Conservation (phyloP, 139 green algal species). For the Closterium sp. region DNA sequence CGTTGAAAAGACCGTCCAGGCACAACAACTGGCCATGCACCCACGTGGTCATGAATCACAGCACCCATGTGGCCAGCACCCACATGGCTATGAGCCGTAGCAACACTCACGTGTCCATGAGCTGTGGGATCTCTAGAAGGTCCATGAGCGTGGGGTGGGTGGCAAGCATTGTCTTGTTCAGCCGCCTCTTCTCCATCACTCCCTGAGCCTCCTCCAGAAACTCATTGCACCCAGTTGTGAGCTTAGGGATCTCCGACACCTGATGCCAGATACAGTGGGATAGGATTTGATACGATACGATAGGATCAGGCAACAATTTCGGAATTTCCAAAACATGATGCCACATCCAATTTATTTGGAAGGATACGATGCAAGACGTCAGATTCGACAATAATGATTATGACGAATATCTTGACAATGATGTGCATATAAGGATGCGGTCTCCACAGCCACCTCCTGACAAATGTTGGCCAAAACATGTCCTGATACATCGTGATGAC, state of each 20-base stretch:
- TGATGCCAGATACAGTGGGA: neutral
- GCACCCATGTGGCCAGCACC: neutral
- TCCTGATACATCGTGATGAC: neutral
- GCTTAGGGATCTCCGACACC: slow-evolving; percentile 36
- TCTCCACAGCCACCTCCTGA: no score
- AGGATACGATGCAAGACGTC: no score
- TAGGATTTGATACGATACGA: neutral
- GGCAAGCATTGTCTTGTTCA: slow-evolving; percentile 47
- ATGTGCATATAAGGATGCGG: no score
- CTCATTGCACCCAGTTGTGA: slow-evolving; percentile 43
- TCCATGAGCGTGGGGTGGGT: slow-evolving; percentile 78
- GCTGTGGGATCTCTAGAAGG: slow-evolving; percentile 89
- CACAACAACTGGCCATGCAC: neutral
- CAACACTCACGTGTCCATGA: slow-evolving; percentile 90
- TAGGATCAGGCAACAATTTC: neutral
- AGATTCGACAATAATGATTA: no score
- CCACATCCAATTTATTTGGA: neutral
- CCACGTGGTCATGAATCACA: neutral
- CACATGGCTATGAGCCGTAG: neutral
- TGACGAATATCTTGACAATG: no score
- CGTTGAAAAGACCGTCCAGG: no score
- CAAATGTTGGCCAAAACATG: no score
- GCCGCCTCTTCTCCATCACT: slow-evolving; percentile 43
- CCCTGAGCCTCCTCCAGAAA: slow-evolving; percentile 46
- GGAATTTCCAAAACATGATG: neutral